Evolutionary conservation across 2,329 filamentous ascomycete species (phyloP), one percentile per base, ranked within the genome.

Genomic region (Claviceps africana): DNA sequence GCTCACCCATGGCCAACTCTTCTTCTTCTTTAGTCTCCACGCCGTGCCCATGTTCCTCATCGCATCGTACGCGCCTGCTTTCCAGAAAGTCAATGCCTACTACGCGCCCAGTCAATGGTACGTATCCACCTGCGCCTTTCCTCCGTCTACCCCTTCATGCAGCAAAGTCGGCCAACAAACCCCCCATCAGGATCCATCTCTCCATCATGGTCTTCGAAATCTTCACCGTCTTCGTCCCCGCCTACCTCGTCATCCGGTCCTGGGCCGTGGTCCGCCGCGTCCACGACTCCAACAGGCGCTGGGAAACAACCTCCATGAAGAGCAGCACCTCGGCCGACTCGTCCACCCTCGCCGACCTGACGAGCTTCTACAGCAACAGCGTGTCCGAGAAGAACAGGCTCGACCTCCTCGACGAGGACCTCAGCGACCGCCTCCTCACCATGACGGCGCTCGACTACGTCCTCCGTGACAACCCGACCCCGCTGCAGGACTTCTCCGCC

Each of bases 21-120:
- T 31, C 19, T 31, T 31, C 28, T 42, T 17, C 17, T 15, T 3
- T 10, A 80, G 77, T 46, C 70, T 85, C 10, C 79, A 76, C 43
- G 82, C 80, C 11, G 77, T 80, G 2, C 82, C 82, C 0, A 73
- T 85, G 67, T 85, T 80, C 77, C 71, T 85, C 37, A 66, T 81
- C 37, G 81, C 78, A 42, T 68, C 77, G 1, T 72, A 76, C 53
- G 68, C 70, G 1, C 72, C 76, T 6, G 68, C 56, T 1, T 74
- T 82, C 64, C 68, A 65, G 3, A 58, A 64, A 0, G 66, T 82
- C 50, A 81, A 82, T 61, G 60, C 61, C 21, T 74, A 74, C 58
- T 81, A 72, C 57, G 63, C 77, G 3, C 78, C 81, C 28, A 75
- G 79, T 10, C 75, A 81, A 64, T 84, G 81, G 79, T 79, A 63